Evolutionary conservation across 495 filamentous ascomycete species (phyloP), one percentile per base, ranked within the genome.

Genomic region (Trypethelium eluteriae): DNA sequence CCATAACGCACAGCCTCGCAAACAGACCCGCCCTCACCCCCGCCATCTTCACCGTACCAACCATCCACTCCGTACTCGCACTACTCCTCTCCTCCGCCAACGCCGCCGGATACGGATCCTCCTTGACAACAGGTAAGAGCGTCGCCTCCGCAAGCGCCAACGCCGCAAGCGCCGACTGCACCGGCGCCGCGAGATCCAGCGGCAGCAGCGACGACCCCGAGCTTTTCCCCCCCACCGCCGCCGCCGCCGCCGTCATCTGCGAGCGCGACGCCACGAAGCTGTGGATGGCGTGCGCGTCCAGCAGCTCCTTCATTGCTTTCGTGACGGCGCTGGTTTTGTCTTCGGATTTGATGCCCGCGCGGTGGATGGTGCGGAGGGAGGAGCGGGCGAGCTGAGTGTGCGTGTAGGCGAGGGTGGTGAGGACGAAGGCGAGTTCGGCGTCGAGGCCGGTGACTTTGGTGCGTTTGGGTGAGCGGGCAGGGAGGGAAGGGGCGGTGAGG

Each of bases 21-120:
- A 94, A 96, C 3, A 98, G 79, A 71, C 93, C 85, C 0, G 91
- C 16, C 32, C 92, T 84, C 25, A 97, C 91, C 71, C 91, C 92
- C 35, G 91, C 90, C 36, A 96, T 89, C 63, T 90, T 86, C 12
- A 92, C 90, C 0, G 89, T 83, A 71, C 87, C 88, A 70, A 92
- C 89, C 91, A 96, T 96, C 92, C 92, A 96, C 70, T 95, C 92
- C 41, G 82, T 88, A 74, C 92, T 89, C 68, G 89, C 85, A 38
- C 86, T 82, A 71, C 94, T 92, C 39, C 90, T 82, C 59, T 85
- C 84, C 65, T 91, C 88, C 11, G 89, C 85, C 39, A 91, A 88
- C 14, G 84, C 83, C 2, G 86, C 85, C 1, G 94, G 86, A 71
- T 98, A 96, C 0, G 93, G 91, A 72, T 98, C 94, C 70, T 96